phyloP scores from a whole-genome alignment of 345 rosid genomes.

The Bruguiera gymnorhiza region DNA sequence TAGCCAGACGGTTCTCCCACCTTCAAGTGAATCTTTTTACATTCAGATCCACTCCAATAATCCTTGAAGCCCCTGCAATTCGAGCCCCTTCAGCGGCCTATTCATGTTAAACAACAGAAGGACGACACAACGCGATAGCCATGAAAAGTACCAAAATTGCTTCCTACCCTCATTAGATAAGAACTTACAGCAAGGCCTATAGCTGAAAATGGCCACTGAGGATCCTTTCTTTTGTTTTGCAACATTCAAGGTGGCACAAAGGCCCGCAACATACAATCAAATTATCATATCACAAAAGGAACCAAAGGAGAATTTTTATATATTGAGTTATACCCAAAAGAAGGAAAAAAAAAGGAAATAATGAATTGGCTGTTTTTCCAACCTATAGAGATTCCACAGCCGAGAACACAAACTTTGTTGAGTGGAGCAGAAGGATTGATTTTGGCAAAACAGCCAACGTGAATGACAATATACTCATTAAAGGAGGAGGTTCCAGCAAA shows the following conservation, averaged over 20 bases:
- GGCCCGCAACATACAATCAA: conserved; percentile 11
- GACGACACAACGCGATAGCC: not conserved
- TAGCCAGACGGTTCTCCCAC: conserved; percentile 18
- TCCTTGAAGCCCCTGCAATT: conserved; percentile 39
- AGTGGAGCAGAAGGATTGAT: too few species aligned
- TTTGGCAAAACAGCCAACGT: too few species aligned
- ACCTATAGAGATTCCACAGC: too few species aligned
- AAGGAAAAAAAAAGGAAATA: too few species aligned
- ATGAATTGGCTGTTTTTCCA: too few species aligned
- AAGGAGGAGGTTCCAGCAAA: too few species aligned
- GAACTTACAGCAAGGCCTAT: conserved; percentile 41
- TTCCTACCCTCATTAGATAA: not conserved
- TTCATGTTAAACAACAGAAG: not conserved
- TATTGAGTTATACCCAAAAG: too few species aligned
- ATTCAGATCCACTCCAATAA: conserved; percentile 43
- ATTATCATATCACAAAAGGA: not conserved
- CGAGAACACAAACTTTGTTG: too few species aligned
- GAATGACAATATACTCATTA: too few species aligned
- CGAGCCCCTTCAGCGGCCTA: conserved; percentile 44
- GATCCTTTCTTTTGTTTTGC: conserved; percentile 37
- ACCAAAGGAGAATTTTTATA: not conserved
- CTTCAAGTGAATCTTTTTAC: conserved; percentile 26
- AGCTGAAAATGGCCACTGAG: conserved; percentile 41
- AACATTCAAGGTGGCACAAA: conserved; percentile 41
- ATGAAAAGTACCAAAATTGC: not conserved